phyloP scores from a whole-genome alignment of 169 alveolate species.

The Plasmodium vivax region DNA sequence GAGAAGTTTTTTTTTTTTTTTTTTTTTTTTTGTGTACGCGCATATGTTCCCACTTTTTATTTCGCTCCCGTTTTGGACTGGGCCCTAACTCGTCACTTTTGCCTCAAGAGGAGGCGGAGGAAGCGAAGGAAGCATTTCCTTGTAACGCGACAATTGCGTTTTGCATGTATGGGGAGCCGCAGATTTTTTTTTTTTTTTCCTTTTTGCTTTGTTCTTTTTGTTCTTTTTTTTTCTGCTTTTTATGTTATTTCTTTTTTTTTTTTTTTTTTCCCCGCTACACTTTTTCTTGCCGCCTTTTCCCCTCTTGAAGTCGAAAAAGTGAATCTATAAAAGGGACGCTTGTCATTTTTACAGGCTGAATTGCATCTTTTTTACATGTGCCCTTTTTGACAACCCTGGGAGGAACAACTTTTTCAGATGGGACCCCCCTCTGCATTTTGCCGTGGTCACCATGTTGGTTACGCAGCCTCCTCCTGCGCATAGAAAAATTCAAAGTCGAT shows the following conservation, averaged over 20 bases:
- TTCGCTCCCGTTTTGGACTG: neutral
- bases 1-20: neutral
- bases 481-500: neutral
- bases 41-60: neutral
- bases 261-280: neutral
- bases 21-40: neutral
- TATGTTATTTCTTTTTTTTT: neutral
- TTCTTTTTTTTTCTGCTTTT: neutral
- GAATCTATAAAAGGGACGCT: neutral
- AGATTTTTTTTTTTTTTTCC: neutral
- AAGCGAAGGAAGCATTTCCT: neutral
- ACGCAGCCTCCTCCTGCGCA: neutral
- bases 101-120: neutral
- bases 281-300: neutral
- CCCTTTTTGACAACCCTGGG: neutral
- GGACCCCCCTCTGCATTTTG: neutral
- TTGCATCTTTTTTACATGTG: neutral
- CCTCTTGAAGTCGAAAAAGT: neutral
- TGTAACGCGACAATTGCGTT: neutral
- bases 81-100: neutral
- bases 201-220: neutral
- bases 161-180: neutral
- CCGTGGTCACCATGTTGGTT: neutral
- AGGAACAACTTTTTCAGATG: neutral
- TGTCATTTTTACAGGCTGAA: neutral